A percentile compares a stretch with the other conserved stretches of the same genome.
These are phyloP conservation scores for Myriosclerotinia scirpicola DNA, from an alignment of 2,329 filamentous ascomycete genomes.

Conservation along the genomic window DNA sequence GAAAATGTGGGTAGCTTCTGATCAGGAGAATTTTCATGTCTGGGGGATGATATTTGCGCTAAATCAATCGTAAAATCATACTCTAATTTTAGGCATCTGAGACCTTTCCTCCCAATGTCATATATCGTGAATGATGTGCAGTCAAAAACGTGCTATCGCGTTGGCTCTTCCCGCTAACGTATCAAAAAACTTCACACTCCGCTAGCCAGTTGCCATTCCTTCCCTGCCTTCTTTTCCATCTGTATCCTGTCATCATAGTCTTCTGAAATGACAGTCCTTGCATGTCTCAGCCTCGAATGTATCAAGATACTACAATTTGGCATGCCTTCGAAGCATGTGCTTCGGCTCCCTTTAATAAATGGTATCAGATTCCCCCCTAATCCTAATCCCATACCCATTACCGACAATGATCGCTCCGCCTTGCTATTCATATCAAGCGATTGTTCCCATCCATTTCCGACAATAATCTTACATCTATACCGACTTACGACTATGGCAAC, in stretches of 20 bases:
- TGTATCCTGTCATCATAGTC: neutral
- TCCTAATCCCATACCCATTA: neutral
- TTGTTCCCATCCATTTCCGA: neutral
- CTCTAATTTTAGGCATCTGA: neutral
- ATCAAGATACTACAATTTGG: neutral
- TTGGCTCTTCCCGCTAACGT: neutral
- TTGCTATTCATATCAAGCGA: neutral
- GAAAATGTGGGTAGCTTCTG: neutral
- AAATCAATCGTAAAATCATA: neutral
- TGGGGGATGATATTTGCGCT: neutral
- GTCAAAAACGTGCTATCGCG: neutral
- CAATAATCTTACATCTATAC: neutral
- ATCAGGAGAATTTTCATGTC: neutral
- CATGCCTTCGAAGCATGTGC: neutral
- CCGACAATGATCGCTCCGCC: neutral
- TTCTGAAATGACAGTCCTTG: slow-evolving; percentile 17
- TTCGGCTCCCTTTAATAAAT: neutral
- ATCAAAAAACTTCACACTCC: neutral
- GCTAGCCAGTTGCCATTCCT: neutral
- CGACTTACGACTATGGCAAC: slow-evolving; percentile 1
- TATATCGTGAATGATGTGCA: neutral
- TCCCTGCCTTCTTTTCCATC: neutral
- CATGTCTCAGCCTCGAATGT: neutral
- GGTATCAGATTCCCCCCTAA: neutral
- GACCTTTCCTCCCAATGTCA: slow-evolving; percentile 1